These are phyloP conservation scores for Sanghuangporus baumii DNA, from an alignment of 1,284 basidiomycete species.

Conservation along the genomic window DNA sequence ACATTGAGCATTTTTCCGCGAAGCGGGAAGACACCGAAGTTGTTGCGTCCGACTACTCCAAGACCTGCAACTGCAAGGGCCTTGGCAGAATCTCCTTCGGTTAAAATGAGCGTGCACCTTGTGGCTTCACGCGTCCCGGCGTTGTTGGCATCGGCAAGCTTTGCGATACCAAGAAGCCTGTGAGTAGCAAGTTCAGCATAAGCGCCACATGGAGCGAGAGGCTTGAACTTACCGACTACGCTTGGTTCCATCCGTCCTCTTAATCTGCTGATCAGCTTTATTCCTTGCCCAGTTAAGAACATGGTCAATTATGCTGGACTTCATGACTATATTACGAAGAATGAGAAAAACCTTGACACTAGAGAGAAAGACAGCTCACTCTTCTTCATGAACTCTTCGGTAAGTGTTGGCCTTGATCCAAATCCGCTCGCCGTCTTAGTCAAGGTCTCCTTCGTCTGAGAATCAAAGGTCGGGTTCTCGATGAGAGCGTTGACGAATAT, in stretches of 20 bases:
- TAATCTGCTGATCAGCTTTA: conserved; percentile 94
- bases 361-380: conserved; percentile 41
- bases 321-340: conserved; percentile 55
- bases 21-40: conserved; percentile 96
- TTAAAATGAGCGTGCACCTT: conserved; percentile 93
- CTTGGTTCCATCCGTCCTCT: conserved; percentile 96
- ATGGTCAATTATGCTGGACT: conserved; percentile 89
- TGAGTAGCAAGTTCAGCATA: not conserved
- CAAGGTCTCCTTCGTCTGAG: conserved; percentile 97
- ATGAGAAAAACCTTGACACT: conserved; percentile 1
- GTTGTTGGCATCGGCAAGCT: conserved; percentile 97
- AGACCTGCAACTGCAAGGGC: conserved; percentile 93
- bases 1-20: conserved; percentile 98
- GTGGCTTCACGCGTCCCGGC: conserved; percentile 82
- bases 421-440: conserved; percentile 90
- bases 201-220: not conserved
- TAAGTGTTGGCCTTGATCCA: conserved; percentile 76
- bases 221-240: conserved; percentile 58
- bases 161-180: conserved; percentile 86
- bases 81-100: conserved; percentile 99
- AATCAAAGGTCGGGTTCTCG: conserved; percentile 98
- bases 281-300: conserved; percentile 95
- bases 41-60: conserved; percentile 92
- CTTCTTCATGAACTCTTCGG: conserved; percentile 96
- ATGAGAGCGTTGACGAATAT: conserved; percentile 96